Evolutionary conservation across 2,329 filamentous ascomycete genomes (phyloP).

Genomic region (Bipolaris bicolor): DNA sequence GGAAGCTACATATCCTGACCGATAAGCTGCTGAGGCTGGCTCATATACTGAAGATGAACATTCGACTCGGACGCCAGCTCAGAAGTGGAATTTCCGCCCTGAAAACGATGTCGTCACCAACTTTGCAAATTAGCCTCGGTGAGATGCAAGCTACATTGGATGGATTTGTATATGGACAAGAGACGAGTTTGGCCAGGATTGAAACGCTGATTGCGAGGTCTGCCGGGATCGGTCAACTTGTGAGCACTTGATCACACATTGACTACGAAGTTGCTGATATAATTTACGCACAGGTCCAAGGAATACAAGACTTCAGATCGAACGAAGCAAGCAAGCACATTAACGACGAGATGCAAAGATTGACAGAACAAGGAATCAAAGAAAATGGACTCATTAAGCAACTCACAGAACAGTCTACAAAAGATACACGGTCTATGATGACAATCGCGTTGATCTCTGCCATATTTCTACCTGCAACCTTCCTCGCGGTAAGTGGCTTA

Average conservation of each 20-base stretch:
- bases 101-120: not conserved
- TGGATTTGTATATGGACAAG: slow-evolving; percentile 10
- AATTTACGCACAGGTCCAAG: slow-evolving; percentile 11
- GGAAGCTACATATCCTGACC: slow-evolving; percentile 16
- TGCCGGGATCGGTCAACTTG: slow-evolving; percentile 12
- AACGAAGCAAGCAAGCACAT: slow-evolving; percentile 12
- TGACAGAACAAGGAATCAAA: slow-evolving; percentile 18
- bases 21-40: slow-evolving; percentile 13
- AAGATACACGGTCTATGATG: slow-evolving; percentile 20
- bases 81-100: slow-evolving; percentile 3
- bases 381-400: slow-evolving; percentile 18
- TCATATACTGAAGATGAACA: slow-evolving; percentile 16
- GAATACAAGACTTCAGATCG: slow-evolving; percentile 16
- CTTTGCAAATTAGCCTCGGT: not conserved
- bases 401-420: slow-evolving; percentile 13
- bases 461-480: slow-evolving; percentile 20
- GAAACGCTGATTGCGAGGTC: slow-evolving; percentile 14
- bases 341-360: slow-evolving; percentile 16
- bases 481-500: slow-evolving; percentile 14
- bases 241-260: not conserved
- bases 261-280: not conserved
- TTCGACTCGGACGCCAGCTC: slow-evolving; percentile 10
- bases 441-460: slow-evolving; percentile 19
- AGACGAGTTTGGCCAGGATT: slow-evolving; percentile 9
- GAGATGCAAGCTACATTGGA: slow-evolving; percentile 7